Evolutionary conservation across 345 rosid species (phyloP).

Genomic region (Populus davidiana): DNA sequence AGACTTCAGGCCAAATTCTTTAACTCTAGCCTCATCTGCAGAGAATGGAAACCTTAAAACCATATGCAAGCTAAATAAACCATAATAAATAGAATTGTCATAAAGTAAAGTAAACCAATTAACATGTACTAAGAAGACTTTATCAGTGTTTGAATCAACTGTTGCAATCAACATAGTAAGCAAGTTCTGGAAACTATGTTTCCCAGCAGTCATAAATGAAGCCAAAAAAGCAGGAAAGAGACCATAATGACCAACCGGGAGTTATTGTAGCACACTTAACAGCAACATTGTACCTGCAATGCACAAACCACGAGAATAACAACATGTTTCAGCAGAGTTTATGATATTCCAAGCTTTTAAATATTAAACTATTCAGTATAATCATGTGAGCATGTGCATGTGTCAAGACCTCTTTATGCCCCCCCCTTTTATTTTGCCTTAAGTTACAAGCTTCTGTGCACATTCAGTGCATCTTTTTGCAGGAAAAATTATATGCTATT

Average conservation of each 20-base stretch:
- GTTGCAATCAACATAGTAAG: neutral
- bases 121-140: neutral
- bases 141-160: neutral
- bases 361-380: neutral
- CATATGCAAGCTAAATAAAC: neutral
- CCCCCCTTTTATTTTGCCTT: neutral
- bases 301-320: conserved; percentile 6
- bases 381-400: too few relatives aligned
- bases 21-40: conserved; percentile 94
- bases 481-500: neutral
- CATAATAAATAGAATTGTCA: too few relatives aligned
- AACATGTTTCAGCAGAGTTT: neutral
- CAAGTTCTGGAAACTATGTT: neutral
- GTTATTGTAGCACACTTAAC: conserved; percentile 97
- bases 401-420: neutral
- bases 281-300: conserved; percentile 86
- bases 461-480: neutral
- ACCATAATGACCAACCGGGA: conserved; percentile 59
- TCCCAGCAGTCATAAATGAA: neutral
- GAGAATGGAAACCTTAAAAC: conserved; percentile 2
- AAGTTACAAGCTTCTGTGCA: neutral
- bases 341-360: too few relatives aligned
- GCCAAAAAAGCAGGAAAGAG: neutral
- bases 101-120: neutral
- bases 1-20: conserved; percentile 81